Base-by-base conservation (phyloP, 306 rosid species). In the Fagus sylvatica region DNA sequence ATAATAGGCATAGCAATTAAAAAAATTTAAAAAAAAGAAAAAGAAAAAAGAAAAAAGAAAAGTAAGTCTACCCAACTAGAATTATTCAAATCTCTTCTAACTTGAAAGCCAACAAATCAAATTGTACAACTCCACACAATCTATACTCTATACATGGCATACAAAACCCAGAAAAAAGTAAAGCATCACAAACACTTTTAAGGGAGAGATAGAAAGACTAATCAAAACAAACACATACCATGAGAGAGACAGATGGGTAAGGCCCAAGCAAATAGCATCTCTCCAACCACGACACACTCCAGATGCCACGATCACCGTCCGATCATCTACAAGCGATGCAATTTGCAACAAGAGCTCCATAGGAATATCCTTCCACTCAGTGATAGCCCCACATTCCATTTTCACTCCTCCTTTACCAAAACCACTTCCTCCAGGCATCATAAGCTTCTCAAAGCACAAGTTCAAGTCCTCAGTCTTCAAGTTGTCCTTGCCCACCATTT, bases 271-370 rank as follows among this genome's bases (percentile, higher is more conserved):
- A 74, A 93, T 78, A 67, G 96, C 91, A 78, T 91, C 98, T 85
- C 99, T 93, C 99, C 99, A 96, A 1, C 96, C 98, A 79, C 99
- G 92, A 78, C 99, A 96, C 60, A 96, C 96, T 2, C 92, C 96
- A 48, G 93, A 90, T 53, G 91, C 98, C 57, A 39, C 49, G 82
- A 96, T 84, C 73, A 86, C 96, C 1, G 94, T 84, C 81, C 76
- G 93, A 89, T 93, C 93, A 81, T 90, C 98, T 36, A 83, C 89
- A 76, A 91, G 90, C 0, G 93, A 83, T 69, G 93, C 40, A 54
- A 96, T 91, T 68, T 96, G 97, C 87, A 96, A 33, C 79, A 96
- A 80, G 39, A 96, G 99, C 85, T 96, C 99, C 86, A 90, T 90
- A 6, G 99, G 98, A 81, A 96, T 93, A 79, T 93, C 98, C 80